phyloP scores from a whole-genome alignment of 345 rosid species.

The Bruguiera parviflora region DNA sequence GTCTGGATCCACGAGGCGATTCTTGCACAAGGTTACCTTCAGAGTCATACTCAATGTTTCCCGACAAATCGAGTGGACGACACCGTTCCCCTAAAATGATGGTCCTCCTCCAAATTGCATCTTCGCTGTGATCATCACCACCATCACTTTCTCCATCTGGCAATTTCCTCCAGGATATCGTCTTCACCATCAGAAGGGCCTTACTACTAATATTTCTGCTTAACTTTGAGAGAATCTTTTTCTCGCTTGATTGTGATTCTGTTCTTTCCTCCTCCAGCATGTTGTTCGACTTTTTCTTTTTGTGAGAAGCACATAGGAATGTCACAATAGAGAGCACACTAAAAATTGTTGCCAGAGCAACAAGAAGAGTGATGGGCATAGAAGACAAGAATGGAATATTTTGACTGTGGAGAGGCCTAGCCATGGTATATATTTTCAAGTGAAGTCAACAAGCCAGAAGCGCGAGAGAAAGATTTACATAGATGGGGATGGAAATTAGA shows the following conservation, averaged over 20 bases:
- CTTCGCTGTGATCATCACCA: constrained; percentile 22
- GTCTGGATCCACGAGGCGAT: neutral
- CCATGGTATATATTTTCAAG: constrained; percentile 9
- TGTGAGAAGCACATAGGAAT: constrained; percentile 20
- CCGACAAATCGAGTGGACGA: constrained; percentile 50
- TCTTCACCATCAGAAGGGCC: constrained; percentile 45
- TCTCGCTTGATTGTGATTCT: constrained; percentile 11
- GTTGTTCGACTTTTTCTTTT: constrained; percentile 2
- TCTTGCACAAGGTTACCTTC: constrained; percentile 41
- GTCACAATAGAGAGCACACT: constrained; percentile 20
- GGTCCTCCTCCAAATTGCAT: constrained; percentile 47
- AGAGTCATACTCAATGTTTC: constrained; percentile 46
- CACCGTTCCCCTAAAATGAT: constrained; percentile 57
- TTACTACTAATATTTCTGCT: constrained; percentile 38
- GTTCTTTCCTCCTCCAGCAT: neutral
- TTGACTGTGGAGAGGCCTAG: constrained; percentile 16
- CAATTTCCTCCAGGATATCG: constrained; percentile 49
- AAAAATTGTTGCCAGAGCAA: constrained; percentile 5
- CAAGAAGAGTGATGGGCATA: neutral
- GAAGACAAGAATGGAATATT: constrained; percentile 5
- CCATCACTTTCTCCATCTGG: constrained; percentile 17
- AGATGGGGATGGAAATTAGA: neutral
- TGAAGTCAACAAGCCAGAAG: neutral
- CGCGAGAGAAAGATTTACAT: neutral
- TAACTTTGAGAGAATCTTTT: constrained; percentile 34